Evolutionary conservation across 805 yeast species (phyloP).

Genomic region (Cyberlindnera saturnus): DNA sequence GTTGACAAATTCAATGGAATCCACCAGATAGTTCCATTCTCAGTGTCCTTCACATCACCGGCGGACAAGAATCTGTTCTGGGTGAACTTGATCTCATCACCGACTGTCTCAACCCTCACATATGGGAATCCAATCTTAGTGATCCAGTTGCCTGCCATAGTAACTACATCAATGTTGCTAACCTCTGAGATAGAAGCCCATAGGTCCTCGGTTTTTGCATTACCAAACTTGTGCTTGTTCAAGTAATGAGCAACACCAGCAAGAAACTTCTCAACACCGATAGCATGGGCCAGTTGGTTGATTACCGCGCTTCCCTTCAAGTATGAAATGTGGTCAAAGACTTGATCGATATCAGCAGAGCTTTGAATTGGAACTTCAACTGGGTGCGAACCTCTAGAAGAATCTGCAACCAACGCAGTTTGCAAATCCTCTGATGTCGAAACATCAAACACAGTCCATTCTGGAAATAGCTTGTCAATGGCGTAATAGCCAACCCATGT

Average conservation of each 20-base stretch:
- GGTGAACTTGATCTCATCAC: constrained; percentile 42
- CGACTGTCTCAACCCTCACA: constrained; percentile 49
- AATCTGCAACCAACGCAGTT: constrained; percentile 65
- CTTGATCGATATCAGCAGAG: constrained; percentile 76
- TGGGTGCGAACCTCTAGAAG: constrained; percentile 78
- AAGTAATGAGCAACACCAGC: constrained; percentile 75
- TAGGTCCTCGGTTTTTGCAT: constrained; percentile 67
- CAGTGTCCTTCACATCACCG: constrained; percentile 68
- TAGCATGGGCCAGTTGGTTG: constrained; percentile 69
- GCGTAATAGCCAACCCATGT: constrained; percentile 89
- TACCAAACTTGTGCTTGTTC: constrained; percentile 68
- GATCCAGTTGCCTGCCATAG: constrained; percentile 74
- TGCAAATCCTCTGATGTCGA: constrained; percentile 70
- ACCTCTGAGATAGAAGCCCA: constrained; percentile 66
- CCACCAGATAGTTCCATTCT: constrained; percentile 61
- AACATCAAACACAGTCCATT: constrained; percentile 79
- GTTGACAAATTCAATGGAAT: constrained; percentile 41
- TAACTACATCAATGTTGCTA: constrained; percentile 63
- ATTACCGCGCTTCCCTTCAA: constrained; percentile 75
- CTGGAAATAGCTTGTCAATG: constrained; percentile 65
- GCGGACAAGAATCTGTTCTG: constrained; percentile 72
- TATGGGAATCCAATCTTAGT: constrained; percentile 75
- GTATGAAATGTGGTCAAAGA: constrained; percentile 79
- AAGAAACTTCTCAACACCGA: constrained; percentile 68
- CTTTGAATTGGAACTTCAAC: constrained; percentile 75